Conservation (phyloP, 345 rosid genomes). For the Geranium rotundifolium region DNA sequence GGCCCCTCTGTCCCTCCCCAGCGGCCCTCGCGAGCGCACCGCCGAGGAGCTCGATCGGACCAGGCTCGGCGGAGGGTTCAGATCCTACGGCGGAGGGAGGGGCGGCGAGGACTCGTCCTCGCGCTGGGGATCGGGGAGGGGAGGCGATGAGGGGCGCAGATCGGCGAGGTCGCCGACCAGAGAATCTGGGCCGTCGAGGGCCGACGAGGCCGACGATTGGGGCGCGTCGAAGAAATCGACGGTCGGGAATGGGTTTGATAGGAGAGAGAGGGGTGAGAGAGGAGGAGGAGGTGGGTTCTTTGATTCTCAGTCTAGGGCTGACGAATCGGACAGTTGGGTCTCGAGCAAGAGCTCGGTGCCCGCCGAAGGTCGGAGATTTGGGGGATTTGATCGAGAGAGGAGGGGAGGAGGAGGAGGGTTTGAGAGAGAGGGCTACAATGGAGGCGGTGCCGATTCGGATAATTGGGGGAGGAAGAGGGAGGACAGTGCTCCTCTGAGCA, state of each 20-base stretch:
- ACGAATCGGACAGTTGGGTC: constrained; percentile 78
- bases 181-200: constrained; percentile 59
- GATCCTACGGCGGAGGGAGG: constrained; percentile 31
- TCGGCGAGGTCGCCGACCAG: constrained; percentile 28
- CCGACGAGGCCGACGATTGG: constrained; percentile 94
- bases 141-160: constrained; percentile 26
- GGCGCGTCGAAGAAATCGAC: constrained; percentile 49
- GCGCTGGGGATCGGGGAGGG: constrained; percentile 22
- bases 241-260: constrained; percentile 39
- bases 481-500: constrained; percentile 15
- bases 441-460: constrained; percentile 42
- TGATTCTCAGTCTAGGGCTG: constrained; percentile 82
- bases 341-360: constrained; percentile 28
- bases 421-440: constrained; percentile 43
- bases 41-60: constrained; percentile 76
- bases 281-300: constrained; percentile 29
- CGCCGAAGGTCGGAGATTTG: constrained; percentile 31
- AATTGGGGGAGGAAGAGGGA: constrained; percentile 74
- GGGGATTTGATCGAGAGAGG: constrained; percentile 29
- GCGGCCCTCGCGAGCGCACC: constrained; percentile 79
- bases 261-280: constrained; percentile 30
- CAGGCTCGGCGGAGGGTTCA: constrained; percentile 75
- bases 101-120: constrained; percentile 42
- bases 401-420: constrained; percentile 59
- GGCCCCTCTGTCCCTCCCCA: constrained; percentile 61